phyloP scores from a whole-genome alignment of 768 basidiomycete species.

The Mycena haematopus region DNA sequence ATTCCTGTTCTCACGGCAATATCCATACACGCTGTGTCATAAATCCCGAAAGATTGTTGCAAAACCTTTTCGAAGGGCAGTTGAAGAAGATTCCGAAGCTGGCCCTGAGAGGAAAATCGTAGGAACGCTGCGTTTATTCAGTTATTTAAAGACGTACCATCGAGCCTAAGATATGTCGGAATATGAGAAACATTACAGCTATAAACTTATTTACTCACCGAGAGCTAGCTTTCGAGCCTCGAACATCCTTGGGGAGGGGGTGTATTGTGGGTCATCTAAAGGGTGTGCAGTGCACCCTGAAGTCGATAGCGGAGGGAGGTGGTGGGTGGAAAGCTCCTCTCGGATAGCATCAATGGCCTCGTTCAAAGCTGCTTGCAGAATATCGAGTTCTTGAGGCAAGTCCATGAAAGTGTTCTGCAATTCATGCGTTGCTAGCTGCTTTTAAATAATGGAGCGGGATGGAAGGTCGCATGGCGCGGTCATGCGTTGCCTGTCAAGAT shows the following conservation, averaged over 20 bases:
- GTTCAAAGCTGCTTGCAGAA: conserved; percentile 6
- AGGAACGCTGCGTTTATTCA: not conserved
- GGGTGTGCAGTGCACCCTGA: not conserved
- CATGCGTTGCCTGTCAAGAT: too few species aligned
- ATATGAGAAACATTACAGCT: not conserved
- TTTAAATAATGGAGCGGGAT: too few species aligned
- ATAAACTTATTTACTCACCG: not conserved
- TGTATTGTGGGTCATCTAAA: conserved; percentile 3
- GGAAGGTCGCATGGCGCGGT: too few species aligned
- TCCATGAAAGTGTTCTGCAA: not conserved
- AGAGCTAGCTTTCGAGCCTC: conserved; percentile 10
- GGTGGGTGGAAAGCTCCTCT: conserved; percentile 2
- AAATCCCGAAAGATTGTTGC: conserved; percentile 7
- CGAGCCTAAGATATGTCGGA: not conserved
- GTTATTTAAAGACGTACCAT: not conserved
- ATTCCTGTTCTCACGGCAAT: conserved; percentile 3
- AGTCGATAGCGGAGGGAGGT: not conserved
- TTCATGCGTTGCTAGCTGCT: too few species aligned
- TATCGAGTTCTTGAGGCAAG: not conserved
- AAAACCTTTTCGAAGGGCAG: conserved; percentile 10
- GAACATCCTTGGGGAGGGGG: conserved; percentile 2
- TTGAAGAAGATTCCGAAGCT: conserved; percentile 13
- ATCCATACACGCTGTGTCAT: conserved; percentile 12
- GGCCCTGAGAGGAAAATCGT: not conserved
- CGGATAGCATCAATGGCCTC: conserved; percentile 6